Base-by-base conservation (phyloP, 2,329 filamentous ascomycete species). In the Ophiostoma triangulosporum region DNA sequence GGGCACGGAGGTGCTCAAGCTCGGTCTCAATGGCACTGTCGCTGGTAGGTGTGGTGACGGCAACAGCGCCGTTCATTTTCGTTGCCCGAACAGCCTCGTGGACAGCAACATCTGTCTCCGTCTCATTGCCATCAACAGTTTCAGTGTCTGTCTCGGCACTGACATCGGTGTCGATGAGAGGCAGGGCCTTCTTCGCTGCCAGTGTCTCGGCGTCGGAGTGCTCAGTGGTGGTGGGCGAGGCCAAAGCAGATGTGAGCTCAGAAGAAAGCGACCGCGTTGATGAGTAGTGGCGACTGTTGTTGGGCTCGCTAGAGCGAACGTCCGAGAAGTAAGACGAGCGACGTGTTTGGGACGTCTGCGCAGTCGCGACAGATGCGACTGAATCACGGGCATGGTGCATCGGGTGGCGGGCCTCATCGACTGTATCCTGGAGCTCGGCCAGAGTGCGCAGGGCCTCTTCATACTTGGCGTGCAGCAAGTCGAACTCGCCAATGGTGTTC, bases 241-340 rank as follows among this genome's bases (percentile, higher is more conserved):
- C 86, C 77, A 85, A 80, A 73, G 80, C 88, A 67, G 85, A 95
- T 64, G 88, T 95, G 66, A 95, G 78, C 71, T 97, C 93, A 71
- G 88, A 93, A 60, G 88, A 96, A 61, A 96, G 84, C 64, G 89
- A 95, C 68, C 84, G 88, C 72, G 88, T 90, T 64, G 86, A 90
- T 69, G 86, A 87, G 64, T 73, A 76, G 69, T 80, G 80, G 68
- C 73, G 70, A 60, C 70, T 73, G 72, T 82, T 77, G 71, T 83
- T 89, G 66, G 79, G 71, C 65, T 81, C 84, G 70, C 78, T 84
- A 63, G 81, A 80, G 70, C 80, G 82, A 62, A 76, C 73, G 64
- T 89, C 83, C 58, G 82, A 88, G 79, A 93, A 83, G 83, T 93
- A 93, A 76, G 89, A 91, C 54, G 80, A 77, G 12, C 86, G 85